phyloP scores from a whole-genome alignment of 2,329 filamentous ascomycete species.

The Epichloe elymi region DNA sequence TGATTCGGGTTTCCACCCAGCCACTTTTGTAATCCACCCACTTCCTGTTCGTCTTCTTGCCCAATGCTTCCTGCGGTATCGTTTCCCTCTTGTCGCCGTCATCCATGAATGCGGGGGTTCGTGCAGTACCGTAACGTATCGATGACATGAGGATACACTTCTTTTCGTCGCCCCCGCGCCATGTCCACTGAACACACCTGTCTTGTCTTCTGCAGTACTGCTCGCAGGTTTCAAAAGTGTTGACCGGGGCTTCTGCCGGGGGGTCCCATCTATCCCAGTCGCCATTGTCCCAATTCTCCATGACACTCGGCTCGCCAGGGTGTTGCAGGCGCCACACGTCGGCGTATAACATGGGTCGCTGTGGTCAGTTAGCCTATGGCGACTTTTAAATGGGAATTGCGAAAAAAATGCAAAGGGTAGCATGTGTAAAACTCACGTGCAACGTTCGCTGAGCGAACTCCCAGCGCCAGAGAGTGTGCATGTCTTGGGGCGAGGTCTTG shows the following conservation, averaged over 20 bases:
- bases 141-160: conserved; percentile 16
- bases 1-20: conserved; percentile 15
- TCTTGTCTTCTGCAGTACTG: conserved; percentile 14
- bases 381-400: not conserved
- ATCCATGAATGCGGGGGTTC: conserved; percentile 11
- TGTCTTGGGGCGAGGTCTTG: conserved; percentile 39
- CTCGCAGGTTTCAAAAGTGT: conserved; percentile 16
- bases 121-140: conserved; percentile 14
- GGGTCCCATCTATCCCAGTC: conserved; percentile 18
- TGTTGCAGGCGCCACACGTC: conserved; percentile 26
- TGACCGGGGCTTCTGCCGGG: conserved; percentile 13
- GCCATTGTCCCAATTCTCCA: conserved; percentile 19
- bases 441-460: conserved; percentile 36
- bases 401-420: no score
- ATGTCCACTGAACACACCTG: conserved; percentile 18
- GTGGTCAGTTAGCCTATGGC: conserved; percentile 6
- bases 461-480: conserved; percentile 38
- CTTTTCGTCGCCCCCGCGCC: conserved; percentile 18
- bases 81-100: conserved; percentile 12
- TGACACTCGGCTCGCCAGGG: conserved; percentile 12
- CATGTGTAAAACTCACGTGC: conserved; percentile 16
- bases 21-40: conserved; percentile 20
- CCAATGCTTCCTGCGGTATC: conserved; percentile 10
- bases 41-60: conserved; percentile 6
- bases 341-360: conserved; percentile 24